Conservation (phyloP, 2,329 filamentous ascomycete genomes). For the Lachnellula cervina region DNA sequence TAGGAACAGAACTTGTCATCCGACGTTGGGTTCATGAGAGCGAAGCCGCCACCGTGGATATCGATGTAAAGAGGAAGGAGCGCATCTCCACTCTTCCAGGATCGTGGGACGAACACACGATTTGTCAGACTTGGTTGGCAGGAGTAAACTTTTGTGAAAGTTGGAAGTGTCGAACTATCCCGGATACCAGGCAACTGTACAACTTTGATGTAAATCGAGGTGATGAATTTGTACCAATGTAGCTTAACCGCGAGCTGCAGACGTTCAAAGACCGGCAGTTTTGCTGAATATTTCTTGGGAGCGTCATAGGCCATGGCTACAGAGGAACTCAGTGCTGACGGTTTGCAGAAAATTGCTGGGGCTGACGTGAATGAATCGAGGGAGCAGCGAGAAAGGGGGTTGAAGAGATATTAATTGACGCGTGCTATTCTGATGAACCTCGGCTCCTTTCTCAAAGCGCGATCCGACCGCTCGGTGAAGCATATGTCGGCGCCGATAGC, state of each 20-base stretch:
- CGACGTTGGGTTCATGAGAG: slow-evolving; percentile 37
- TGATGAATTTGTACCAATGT: slow-evolving; percentile 10
- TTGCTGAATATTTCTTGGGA: neutral
- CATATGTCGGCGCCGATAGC: too few species aligned
- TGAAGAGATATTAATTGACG: too few species aligned
- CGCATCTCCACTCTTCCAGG: slow-evolving; percentile 17
- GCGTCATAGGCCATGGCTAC: neutral
- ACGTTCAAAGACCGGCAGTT: slow-evolving; percentile 7
- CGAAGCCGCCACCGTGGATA: slow-evolving; percentile 50
- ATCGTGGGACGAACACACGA: slow-evolving; percentile 36
- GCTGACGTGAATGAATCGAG: neutral
- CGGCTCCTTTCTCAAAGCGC: too few species aligned
- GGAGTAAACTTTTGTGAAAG: slow-evolving; percentile 19
- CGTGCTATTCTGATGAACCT: too few species aligned
- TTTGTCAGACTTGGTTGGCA: slow-evolving; percentile 22
- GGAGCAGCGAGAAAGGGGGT: neutral
- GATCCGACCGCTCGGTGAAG: too few species aligned
- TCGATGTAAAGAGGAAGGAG: slow-evolving; percentile 40
- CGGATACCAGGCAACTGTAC: slow-evolving; percentile 13
- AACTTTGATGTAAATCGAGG: slow-evolving; percentile 5
- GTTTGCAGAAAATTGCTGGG: neutral
- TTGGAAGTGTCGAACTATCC: slow-evolving; percentile 16
- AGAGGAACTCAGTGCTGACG: neutral
- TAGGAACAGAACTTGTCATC: slow-evolving; percentile 44
- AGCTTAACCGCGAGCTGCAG: slow-evolving; percentile 7